Conservation (phyloP, 2,329 filamentous ascomycete genomes). For the Aspergillus novofumigatus region DNA sequence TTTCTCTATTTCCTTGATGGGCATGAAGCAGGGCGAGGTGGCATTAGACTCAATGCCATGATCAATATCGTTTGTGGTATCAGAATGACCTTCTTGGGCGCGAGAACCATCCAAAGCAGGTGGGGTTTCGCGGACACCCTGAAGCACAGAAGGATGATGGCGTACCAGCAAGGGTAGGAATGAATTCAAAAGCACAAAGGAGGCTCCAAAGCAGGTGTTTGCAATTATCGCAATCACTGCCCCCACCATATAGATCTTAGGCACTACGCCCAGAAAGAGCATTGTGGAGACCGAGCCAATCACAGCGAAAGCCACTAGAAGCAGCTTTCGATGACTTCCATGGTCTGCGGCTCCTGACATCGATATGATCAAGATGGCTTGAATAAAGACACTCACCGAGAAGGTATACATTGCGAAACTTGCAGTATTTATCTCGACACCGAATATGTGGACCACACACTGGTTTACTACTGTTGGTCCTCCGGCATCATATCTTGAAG, state of each 20-base stretch:
- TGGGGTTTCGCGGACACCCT: conserved; percentile 10
- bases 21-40: conserved; percentile 25
- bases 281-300: conserved; percentile 79
- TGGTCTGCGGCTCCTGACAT: conserved; percentile 96
- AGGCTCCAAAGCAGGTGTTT: conserved; percentile 91
- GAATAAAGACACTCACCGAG: conserved; percentile 82
- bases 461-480: conserved; percentile 49
- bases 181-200: conserved; percentile 91
- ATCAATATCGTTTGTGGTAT: conserved; percentile 3
- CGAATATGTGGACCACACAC: conserved; percentile 78
- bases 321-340: conserved; percentile 82
- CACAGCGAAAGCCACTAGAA: conserved; percentile 81
- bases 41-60: conserved; percentile 9
- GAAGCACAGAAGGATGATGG: conserved; percentile 63
- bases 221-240: conserved; percentile 81
- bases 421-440: conserved; percentile 86
- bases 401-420: conserved; percentile 99
- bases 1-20: conserved; percentile 4
- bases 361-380: conserved; percentile 87
- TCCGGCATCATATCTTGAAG: conserved; percentile 16
- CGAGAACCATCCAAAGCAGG: background rate
- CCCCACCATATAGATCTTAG: conserved; percentile 73
- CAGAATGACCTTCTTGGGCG: conserved; percentile 8
- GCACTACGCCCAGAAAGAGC: conserved; percentile 75
- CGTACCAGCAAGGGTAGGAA: conserved; percentile 89